phyloP scores from a whole-genome alignment of 768 basidiomycete species.

The Leccinellum luteum region DNA sequence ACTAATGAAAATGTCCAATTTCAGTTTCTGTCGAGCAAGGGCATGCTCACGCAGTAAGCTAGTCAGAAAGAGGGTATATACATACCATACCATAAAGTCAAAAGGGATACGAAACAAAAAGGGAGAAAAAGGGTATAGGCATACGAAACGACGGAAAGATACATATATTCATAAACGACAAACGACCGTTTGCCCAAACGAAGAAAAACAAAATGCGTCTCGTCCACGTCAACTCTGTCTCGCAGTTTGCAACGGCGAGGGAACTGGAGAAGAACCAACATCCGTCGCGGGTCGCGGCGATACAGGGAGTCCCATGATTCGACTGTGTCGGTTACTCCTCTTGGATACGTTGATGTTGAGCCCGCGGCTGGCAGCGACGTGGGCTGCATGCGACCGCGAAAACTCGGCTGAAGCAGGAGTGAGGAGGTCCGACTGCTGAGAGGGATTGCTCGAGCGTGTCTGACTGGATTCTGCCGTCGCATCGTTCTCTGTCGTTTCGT shows the following conservation, averaged over 20 bases:
- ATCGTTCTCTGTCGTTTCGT: slow-evolving; percentile 66
- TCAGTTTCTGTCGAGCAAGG: background rate
- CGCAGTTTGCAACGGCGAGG: slow-evolving; percentile 24
- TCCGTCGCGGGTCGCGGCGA: slow-evolving; percentile 34
- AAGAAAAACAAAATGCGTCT: background rate
- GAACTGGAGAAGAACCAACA: slow-evolving; percentile 8
- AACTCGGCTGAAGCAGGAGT: slow-evolving; percentile 19
- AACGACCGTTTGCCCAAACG: background rate
- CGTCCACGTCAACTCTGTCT: slow-evolving; percentile 20
- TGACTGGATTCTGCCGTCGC: slow-evolving; percentile 42
- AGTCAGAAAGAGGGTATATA: slow-evolving; percentile 16
- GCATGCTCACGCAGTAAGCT: slow-evolving; percentile 1
- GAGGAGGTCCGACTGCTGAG: slow-evolving; percentile 25
- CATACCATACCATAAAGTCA: slow-evolving; percentile 12
- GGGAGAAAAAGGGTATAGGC: slow-evolving; percentile 29
- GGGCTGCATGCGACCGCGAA: slow-evolving; percentile 52
- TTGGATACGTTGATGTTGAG: slow-evolving; percentile 61
- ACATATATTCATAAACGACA: slow-evolving; percentile 13
- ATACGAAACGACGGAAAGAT: slow-evolving; percentile 10
- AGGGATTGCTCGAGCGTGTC: slow-evolving; percentile 39
- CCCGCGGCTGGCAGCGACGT: slow-evolving; percentile 65
- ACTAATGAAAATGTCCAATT: no score
- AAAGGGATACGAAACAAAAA: slow-evolving; percentile 6
- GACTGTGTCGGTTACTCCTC: slow-evolving; percentile 61
- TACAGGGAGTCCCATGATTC: slow-evolving; percentile 60